Evolutionary conservation across 2,329 filamentous ascomycete species (phyloP).

Genomic region (Pseudocercospora eumusae): DNA sequence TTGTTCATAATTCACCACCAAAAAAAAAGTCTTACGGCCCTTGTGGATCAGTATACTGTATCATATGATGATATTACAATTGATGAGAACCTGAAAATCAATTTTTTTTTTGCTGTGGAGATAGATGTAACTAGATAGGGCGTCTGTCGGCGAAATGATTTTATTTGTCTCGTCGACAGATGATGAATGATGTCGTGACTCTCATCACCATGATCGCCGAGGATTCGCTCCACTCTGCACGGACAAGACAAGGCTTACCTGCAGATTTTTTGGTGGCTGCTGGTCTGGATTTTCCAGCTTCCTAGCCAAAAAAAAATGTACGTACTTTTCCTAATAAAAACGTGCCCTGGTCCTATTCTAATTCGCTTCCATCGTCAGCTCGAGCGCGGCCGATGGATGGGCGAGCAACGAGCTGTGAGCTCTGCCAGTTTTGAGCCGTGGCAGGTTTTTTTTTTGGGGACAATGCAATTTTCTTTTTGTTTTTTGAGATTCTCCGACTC

Average conservation of each 20-base stretch:
- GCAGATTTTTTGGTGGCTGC: slow-evolving; percentile 2
- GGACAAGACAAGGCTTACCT: slow-evolving; percentile 5
- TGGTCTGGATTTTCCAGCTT: slow-evolving; percentile 11
- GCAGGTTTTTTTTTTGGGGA: background rate
- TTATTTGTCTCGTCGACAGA: too few relatives aligned
- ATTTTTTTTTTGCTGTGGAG: background rate
- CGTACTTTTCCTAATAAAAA: background rate
- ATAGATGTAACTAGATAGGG: background rate
- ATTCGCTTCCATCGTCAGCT: slow-evolving; percentile 17
- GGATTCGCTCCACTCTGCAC: slow-evolving; percentile 5
- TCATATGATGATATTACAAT: too few relatives aligned
- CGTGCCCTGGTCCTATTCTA: slow-evolving; percentile 4
- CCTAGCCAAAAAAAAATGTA: slow-evolving; percentile 1
- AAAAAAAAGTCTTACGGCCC: slow-evolving; percentile 1
- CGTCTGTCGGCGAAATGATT: background rate
- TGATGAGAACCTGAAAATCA: background rate
- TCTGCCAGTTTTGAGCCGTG: background rate
- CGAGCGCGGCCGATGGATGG: slow-evolving; percentile 3
- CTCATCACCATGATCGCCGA: slow-evolving; percentile 11
- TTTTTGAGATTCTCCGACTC: background rate
- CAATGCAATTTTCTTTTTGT: background rate
- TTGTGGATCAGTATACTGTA: slow-evolving; percentile 3
- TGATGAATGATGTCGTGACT: slow-evolving; percentile 6
- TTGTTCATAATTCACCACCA: too few relatives aligned
- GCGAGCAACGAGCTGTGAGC: background rate